A percentile compares a stretch with the other conserved stretches of the same genome.
phyloP scores from a whole-genome alignment of 1,284 basidiomycete species.

The Sutorius eximius region DNA sequence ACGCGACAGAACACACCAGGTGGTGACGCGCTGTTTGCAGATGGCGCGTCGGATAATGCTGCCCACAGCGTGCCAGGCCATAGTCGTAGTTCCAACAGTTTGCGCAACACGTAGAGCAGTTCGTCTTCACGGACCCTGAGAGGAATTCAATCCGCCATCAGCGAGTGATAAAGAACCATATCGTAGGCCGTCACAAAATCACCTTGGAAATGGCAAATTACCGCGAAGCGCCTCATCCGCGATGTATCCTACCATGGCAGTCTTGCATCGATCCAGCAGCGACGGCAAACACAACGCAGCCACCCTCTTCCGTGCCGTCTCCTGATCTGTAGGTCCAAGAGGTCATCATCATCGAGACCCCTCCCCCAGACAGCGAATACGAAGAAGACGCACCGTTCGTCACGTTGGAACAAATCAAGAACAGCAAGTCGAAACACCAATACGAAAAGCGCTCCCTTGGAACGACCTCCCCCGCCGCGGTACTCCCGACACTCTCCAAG shows the following conservation, averaged over 20 bases:
- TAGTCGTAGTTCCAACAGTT: constrained; percentile 67
- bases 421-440: constrained; percentile 92
- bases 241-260: constrained; percentile 69
- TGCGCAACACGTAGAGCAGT: constrained; percentile 78
- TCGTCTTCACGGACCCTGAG: constrained; percentile 87
- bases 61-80: constrained; percentile 78
- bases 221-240: constrained; percentile 84
- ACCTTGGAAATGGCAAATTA: constrained; percentile 83
- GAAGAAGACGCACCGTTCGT: constrained; percentile 49
- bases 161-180: not conserved
- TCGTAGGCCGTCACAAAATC: constrained; percentile 2
- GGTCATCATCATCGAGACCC: not conserved
- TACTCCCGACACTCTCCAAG: constrained; percentile 55
- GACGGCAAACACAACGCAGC: constrained; percentile 70
- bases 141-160: not conserved
- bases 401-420: constrained; percentile 70
- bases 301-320: constrained; percentile 59
- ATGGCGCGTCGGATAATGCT: constrained; percentile 63
- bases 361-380: not conserved
- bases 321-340: constrained; percentile 48
- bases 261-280: constrained; percentile 72
- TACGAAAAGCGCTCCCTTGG: constrained; percentile 86
- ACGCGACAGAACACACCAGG: constrained; percentile 41
- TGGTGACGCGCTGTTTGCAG: constrained; percentile 50
- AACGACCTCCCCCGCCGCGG: constrained; percentile 53